Percentiles rank a stretch among this genome's conserved stretches.
Evolutionary conservation across 257 asterid genomes (phyloP).

Genomic region (Forsythia suspensa): DNA sequence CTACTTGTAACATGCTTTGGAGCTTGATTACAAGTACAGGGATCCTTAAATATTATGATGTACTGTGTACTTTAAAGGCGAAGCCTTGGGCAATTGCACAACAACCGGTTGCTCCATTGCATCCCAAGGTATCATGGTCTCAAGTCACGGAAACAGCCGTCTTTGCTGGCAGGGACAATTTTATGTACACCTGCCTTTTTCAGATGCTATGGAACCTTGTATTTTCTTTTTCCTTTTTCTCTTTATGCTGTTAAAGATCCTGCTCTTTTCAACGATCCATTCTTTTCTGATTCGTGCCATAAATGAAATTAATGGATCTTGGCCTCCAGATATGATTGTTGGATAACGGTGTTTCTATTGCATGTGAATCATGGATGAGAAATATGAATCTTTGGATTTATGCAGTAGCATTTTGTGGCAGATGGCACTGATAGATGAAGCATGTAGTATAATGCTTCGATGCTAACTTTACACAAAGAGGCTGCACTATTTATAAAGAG

Average conservation of each 20-base stretch:
- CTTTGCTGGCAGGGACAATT: not conserved
- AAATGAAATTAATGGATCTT: not conserved
- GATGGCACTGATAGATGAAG: not conserved
- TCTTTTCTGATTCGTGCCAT: not conserved
- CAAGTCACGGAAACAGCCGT: not conserved
- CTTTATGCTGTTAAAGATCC: not conserved
- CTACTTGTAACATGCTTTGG: not conserved
- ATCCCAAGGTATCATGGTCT: not conserved
- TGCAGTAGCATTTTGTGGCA: not conserved
- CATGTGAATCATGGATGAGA: not conserved
- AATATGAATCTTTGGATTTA: not conserved
- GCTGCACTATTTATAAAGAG: not conserved
- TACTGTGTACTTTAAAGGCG: not conserved
- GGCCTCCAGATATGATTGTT: not conserved
- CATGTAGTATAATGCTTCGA: not conserved
- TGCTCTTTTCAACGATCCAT: not conserved
- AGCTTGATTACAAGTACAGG: not conserved
- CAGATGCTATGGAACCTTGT: not conserved
- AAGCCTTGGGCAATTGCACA: not conserved
- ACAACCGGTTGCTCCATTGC: not conserved
- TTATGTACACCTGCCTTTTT: not conserved
- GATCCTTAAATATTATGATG: not conserved
- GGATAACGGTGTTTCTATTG: not conserved
- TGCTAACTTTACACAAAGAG: not conserved
- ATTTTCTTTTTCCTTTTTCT: not conserved